phyloP scores from a whole-genome alignment of 768 basidiomycete species.

The Grammothele lineata region DNA sequence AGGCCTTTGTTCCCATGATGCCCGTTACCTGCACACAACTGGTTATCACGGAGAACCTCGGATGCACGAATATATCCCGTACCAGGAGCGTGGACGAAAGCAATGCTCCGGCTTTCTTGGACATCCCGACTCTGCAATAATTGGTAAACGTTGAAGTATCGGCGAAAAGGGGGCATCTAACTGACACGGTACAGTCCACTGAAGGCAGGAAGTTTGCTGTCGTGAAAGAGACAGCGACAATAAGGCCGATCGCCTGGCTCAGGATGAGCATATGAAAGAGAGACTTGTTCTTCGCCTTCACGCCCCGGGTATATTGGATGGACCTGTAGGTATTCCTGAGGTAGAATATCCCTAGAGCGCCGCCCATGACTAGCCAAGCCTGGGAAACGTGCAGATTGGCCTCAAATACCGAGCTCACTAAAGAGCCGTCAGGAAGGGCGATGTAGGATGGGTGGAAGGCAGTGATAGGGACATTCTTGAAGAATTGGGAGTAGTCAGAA shows the following conservation, averaged over 20 bases:
- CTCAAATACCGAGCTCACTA: constrained; percentile 44
- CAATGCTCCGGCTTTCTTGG: constrained; percentile 13
- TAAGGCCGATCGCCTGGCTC: constrained; percentile 51
- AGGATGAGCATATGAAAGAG: constrained; percentile 54
- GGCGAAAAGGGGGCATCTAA: constrained; percentile 33
- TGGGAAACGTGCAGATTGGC: constrained; percentile 39
- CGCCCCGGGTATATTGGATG: constrained; percentile 46
- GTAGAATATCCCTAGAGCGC: constrained; percentile 47
- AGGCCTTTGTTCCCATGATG: constrained; percentile 62
- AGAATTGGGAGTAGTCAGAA: constrained; percentile 42
- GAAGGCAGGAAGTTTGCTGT: constrained; percentile 39
- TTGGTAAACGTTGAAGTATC: neutral
- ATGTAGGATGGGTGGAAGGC: constrained; percentile 40
- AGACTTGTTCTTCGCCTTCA: constrained; percentile 52
- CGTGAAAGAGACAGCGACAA: constrained; percentile 41
- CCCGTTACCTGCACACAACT: constrained; percentile 45
- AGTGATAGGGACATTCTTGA: constrained; percentile 33
- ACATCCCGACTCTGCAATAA: constrained; percentile 9
- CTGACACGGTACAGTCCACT: constrained; percentile 47
- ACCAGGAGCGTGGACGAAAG: constrained; percentile 24
- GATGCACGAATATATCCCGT: neutral
- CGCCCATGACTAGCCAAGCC: constrained; percentile 43
- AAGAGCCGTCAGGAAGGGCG: constrained; percentile 53
- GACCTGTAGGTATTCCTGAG: constrained; percentile 48
- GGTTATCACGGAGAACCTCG: neutral